Evolutionary conservation across 805 yeast genomes (phyloP).

Genomic region (Priceomyces melissophilus): DNA sequence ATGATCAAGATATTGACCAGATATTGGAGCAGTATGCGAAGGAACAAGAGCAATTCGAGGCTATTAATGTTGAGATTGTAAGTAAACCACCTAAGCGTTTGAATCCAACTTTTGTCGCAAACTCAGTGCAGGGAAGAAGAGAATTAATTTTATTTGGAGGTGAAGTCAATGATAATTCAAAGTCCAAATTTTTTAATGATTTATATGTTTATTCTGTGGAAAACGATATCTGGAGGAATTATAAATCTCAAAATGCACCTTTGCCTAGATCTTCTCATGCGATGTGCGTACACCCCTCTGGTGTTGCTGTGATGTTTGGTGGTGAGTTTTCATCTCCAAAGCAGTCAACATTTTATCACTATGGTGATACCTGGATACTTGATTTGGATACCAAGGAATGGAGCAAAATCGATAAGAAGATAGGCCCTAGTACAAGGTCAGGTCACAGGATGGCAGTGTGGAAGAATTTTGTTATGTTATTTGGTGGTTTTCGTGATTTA

Average conservation of each 20-base stretch:
- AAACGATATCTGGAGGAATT: conserved; percentile 75
- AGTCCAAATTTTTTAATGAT: conserved; percentile 78
- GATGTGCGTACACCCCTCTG: conserved; percentile 90
- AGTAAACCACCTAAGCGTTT: conserved; percentile 65
- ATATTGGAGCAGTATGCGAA: conserved; percentile 71
- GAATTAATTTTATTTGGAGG: conserved; percentile 91
- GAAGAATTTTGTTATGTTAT: conserved; percentile 84
- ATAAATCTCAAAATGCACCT: conserved; percentile 81
- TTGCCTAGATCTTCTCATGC: conserved; percentile 92
- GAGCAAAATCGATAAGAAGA: conserved; percentile 77
- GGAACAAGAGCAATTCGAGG: conserved; percentile 77
- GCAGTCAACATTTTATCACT: conserved; percentile 92
- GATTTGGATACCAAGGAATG: conserved; percentile 85
- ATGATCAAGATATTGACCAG: conserved; percentile 82
- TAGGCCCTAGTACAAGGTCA: conserved; percentile 76
- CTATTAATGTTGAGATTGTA: conserved; percentile 58
- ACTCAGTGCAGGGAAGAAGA: conserved; percentile 68
- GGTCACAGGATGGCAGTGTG: conserved; percentile 90
- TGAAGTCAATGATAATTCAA: conserved; percentile 53
- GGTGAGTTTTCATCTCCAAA: conserved; percentile 97
- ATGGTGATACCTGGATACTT: conserved; percentile 92
- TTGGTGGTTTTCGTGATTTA: conserved; percentile 91
- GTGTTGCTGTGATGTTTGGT: conserved; percentile 82
- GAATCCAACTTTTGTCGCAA: conserved; percentile 71
- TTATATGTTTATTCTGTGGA: conserved; percentile 69